Base-by-base conservation (phyloP, 768 basidiomycete species). In the Cystofilobasidium ferigula region DNA sequence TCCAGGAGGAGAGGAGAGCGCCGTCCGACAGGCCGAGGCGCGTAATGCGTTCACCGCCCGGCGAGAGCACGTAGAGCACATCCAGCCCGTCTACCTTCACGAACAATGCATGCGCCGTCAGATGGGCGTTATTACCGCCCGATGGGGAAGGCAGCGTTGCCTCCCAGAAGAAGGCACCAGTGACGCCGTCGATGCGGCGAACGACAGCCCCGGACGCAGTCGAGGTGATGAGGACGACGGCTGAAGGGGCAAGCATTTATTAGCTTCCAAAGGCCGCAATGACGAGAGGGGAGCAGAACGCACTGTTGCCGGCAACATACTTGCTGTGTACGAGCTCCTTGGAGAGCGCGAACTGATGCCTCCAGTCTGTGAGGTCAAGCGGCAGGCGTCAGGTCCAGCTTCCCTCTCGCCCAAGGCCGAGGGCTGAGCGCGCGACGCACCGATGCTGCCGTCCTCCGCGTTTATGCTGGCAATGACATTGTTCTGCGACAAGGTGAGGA, bases 391-490 rank as follows among this genome's bases (percentile, higher is more conserved):
- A 38, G 18, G 34, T 28, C 40, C 35, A 60, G 32, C 42, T 24
- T 60, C 22, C 57, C 28, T 22, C 20, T 16, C 38, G 16, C 9
- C 38, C 16, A 8, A 40, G 54, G 42, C 43, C 22, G 32, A 30
- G 38, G n/a, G 38, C 5, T 53, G 62, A 38, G 26, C 34, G 54
- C n/a, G 1, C 4, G 2, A 40, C 28, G 40, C 42, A 91, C 91
- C 84, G 73, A 92, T 77, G 57, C 80, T 80, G 0, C 91, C 90
- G 70, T 86, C 81, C 12, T 79, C 78, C 9, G 82, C 80, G 71
- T 86, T 80, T 64, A 94, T 69, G 0, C 83, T 87, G 0, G 86
- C 89, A 30, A 94, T 76, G 0, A 93, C 85, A 75, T 92, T 93
- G 71, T 80, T 86, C 43, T 73, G 75, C 0, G 88, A 89, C 1